Base-by-base conservation (phyloP, 257 asterid genomes). In the Salvia hispanica region DNA sequence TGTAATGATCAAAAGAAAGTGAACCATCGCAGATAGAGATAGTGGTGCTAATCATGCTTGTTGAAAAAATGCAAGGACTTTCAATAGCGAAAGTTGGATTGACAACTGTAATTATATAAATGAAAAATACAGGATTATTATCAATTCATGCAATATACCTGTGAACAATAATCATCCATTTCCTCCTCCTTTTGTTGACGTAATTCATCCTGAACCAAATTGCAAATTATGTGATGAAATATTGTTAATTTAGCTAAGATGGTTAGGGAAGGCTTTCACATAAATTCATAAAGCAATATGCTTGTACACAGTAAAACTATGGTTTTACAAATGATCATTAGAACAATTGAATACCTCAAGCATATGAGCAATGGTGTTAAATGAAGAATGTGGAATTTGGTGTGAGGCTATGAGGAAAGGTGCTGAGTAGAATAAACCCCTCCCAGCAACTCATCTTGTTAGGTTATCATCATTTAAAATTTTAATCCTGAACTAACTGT, bases 151-250 rank as follows among this genome's bases (percentile, higher is more conserved):
- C 54, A 68, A 64, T 67, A 54, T 75, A 94, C 99, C 97, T 88
- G 97, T 25, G 99, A 94, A 81, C 97, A 94, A 76, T 94, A 94
- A 75, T 94, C 96, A 76, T 94, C 99, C 88, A 94, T 88, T 79
- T 86, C 95, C 78, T 94, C 99, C 78, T 94, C 99, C 84, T 80
- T 81, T 71, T 55, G 88, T 79, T 94, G 99, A 31, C 99, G 97
- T 69, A 91, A 57, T 82, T 94, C 96, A 57, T 88, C 99, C 99
- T 94, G 78, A 63, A 72, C 73, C 45, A 74, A 68, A 63, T 55
- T 36, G 53, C 72, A 75, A 67, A 62, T 52, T 63, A 47, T 57
- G 44, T 7, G 65, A 40, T 57, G 74, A 25, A 43, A 52, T 65
- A 15, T 48, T 25, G 14, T 31, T 18, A 10, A 57, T 60, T 64